Base-by-base conservation (phyloP, 208 protist species). In the Paratrypanosoma confusum region DNA sequence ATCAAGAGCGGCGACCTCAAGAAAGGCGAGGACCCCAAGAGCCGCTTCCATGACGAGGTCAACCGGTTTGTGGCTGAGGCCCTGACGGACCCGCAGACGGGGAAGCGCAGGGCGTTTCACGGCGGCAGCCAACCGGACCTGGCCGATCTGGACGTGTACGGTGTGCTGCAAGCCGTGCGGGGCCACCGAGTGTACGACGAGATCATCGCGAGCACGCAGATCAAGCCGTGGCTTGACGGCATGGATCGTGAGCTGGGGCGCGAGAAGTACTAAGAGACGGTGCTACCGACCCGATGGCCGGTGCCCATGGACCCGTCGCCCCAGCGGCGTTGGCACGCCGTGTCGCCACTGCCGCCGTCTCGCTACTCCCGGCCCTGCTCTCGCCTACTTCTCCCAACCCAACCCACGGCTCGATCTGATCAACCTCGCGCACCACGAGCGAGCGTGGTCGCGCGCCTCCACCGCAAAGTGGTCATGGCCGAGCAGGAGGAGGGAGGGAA, bases 111-210 rank as follows among this genome's bases (percentile, higher is more conserved):
- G 22, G 16, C 47, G 11, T 93, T 93, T 42, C 78, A 93, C 56
- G 85, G 85, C 14, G 85, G 85, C 43, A 71, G 43, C 21, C 81
- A 65, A 40, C 85, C 85, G 13, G 81, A 91, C 57, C 49, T 89
- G 44, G 85, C 64, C 0, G 85, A 93, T 51, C n/a, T 90, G 14
- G 85, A 93, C 36, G 71, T 67, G n/a, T 90, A 87, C 53, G 85
- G 85, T 46, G 81, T 93, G 11, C 65, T 93, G 13, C 81, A 93
- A 47, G 71, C 79, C 4, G 68, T 93, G 3, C 70, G 81, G 11
- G 81, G 80, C 3, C 81, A 90, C 43, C 65, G 78, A 11, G 61
- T 93, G 6, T 90, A 93, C 53, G 52, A 81, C 22, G 81, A 87
- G 35, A 79, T 93, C 45, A 64, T 81, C 35, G 35, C 35, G 0